Evolutionary conservation across 1,139 yeast genomes (phyloP), one percentile per base, ranked within the genome.

Genomic region (Zygosaccharomyces sapae): DNA sequence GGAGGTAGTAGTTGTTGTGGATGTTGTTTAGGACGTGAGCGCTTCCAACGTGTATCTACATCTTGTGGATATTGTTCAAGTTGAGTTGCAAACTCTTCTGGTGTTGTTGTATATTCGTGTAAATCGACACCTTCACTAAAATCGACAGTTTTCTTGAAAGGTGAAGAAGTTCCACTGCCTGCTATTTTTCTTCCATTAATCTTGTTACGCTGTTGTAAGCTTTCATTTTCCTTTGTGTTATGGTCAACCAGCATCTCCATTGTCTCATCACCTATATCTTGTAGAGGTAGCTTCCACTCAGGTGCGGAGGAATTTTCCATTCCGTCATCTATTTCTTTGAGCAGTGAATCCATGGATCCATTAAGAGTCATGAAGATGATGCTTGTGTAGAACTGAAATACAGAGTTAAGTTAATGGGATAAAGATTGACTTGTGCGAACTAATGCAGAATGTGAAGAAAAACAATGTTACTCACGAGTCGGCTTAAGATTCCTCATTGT

Each of bases 181-280:
- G 24, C 16, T 27, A 29, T 24, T 4, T 12, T 29, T 20, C 35
- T 6, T 2, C n/a, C 36, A 13, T 19, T 25, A 4, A 29, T 30
- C 6, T 13, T n/a, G n/a, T 34, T 27, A 33, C 29, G 5, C 4
- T 5, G 10, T 4, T 22, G 29, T 19, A 31, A 29, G 7, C 10
- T 18, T 12, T 34, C 44, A 29, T 54, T 56, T 6, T 33, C 48
- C 16, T 33, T 44, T 1, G 63, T 61, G 38, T 61, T 59, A 39
- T 59, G 54, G 3, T 48, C 49, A 1, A 59, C 61, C 19, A 61
- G 50, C 57, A 57, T 52, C 9, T 60, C 65, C 65, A 62, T 61
- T 0, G 65, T 62, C 13, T 61, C 65, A 33, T 61, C 63, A 8
- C 65, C 65, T 12, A 61, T 56, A 16, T 60, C 65, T 12, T 59